Evolutionary conservation across 371 early-diverging fungal genomes (phyloP).

Genomic region (Chytridium lagenaria): DNA sequence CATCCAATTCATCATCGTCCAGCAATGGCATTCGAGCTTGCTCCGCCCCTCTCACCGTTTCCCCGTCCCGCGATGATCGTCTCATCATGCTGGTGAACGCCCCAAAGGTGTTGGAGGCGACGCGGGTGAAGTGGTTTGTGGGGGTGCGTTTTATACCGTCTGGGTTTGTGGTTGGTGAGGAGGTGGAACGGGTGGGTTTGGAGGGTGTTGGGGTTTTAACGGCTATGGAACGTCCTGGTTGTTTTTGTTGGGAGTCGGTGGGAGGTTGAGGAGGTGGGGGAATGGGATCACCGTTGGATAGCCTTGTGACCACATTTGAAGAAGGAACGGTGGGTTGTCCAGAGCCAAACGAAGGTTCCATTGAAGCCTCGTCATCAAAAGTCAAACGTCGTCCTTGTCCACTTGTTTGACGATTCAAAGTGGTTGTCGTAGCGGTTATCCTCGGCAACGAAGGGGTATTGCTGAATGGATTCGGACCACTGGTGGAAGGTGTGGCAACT

Average conservation of each 20-base stretch:
- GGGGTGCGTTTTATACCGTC: background rate
- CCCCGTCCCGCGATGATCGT: background rate
- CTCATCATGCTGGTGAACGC: background rate
- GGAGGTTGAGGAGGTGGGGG: background rate
- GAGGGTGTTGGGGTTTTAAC: background rate
- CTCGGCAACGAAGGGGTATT: no score
- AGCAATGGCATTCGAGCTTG: background rate
- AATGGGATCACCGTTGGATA: background rate
- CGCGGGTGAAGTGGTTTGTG: background rate
- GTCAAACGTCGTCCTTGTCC: background rate
- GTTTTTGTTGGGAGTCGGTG: background rate
- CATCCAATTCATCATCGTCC: conserved; percentile 14
- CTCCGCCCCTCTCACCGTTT: background rate
- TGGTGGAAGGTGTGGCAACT: background rate
- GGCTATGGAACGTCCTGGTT: background rate
- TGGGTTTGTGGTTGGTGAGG: background rate
- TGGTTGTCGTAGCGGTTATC: no score
- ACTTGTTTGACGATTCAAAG: background rate
- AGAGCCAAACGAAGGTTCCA: conserved; percentile 4
- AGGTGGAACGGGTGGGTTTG: background rate
- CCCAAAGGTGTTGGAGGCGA: background rate
- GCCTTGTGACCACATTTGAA: background rate
- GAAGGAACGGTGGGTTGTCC: background rate
- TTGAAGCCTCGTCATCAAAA: background rate
- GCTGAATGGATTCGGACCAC: background rate